Base-by-base conservation (phyloP, 106 monocot species). In the Phalaenopsis aphrodite region DNA sequence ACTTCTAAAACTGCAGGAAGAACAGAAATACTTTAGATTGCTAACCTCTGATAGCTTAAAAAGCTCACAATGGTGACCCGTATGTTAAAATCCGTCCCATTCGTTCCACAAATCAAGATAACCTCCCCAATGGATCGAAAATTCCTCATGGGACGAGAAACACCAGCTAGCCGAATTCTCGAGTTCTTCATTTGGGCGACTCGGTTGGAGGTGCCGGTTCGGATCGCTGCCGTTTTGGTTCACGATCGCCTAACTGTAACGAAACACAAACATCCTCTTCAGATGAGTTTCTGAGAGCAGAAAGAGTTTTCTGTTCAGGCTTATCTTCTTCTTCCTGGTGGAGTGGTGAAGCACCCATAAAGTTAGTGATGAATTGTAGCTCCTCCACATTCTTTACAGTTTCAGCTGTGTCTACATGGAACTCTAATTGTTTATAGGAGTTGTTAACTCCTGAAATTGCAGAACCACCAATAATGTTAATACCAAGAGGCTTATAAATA, bases 341-440 rank as follows among this genome's bases (percentile, higher is more conserved):
- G 24, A 89, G 48, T 2, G 95, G 90, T 41, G 87, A 88, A 81
- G 82, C 81, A 39, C 81, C 82, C 19, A 80, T 87, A 36, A 95
- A 88, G 82, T 83, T 93, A 18, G 91, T 85, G 45, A 96, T 91
- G 83, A 96, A 96, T 80, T 90, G 96, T 56, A 83, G 90, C 79
- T 97, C 94, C 82, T 94, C 96, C 76, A 92, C 83, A 61, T 87
- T 87, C 48, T 75, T 85, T 8, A 48, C 76, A 21, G 67, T 82
- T 1, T 81, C 82, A 19, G 78, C 74, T 3, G 84, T 78, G 48
- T 87, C 93, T 9, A 85, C 81, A 45, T 87, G 87, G 56, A 82
- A 84, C 23, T 86, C 89, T 47, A 66, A 41, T n/a, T 56, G 74
- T 41, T 72, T 18, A 41, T 77, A 81, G 16, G 66, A 10, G 8